Evolutionary conservation across 2,329 filamentous ascomycete species (phyloP), one percentile per base, ranked within the genome.

Genomic region (Leptoxyphium fumago): DNA sequence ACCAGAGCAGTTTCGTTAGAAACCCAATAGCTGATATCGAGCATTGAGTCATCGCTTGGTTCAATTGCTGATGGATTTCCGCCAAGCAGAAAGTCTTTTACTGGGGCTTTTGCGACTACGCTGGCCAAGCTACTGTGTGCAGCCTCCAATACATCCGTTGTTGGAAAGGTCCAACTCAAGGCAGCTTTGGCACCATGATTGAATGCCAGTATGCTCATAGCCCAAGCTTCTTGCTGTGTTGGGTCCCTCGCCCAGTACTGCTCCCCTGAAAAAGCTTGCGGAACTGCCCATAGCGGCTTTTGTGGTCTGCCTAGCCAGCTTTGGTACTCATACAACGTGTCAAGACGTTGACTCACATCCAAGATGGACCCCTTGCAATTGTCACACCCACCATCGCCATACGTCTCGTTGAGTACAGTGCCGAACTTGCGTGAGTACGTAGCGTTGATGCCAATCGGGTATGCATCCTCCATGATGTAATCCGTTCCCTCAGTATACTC

Each of bases 321-420:
- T 45, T 68, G 64, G 44, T 68, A 72, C 5, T 52, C 49, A 14
- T 58, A 52, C 29, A 67, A 64, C 1, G 56, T 51, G 41, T 72
- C 66, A 1, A 72, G 52, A 1, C 70, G 64, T 7, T 54, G 55
- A 1, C 63, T 58, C 21, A 79, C 70, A 52, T 80, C 76, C 15
- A 65, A 61, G 14, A 78, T 63, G n/a, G 55, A 56, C 42, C 72
- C 73, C 17, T 48, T 44, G 56, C 77, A 80, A 57, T 74, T 70
- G 54, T 80, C 77, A 57, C 77, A 80, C 8, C 76, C 77, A 59
- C 75, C 78, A 60, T 74, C 72, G 48, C 76, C 76, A 43, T 77
- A 73, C 0, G 75, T 79, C 2, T 60, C 47, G 57, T 79, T 80
- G 55, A 73, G 77, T 0, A 60, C 57, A 0, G 75, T 80, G 46